Conservation (phyloP, 108 stramenopile genomes). For the Pseudonitzschia multiseries region DNA sequence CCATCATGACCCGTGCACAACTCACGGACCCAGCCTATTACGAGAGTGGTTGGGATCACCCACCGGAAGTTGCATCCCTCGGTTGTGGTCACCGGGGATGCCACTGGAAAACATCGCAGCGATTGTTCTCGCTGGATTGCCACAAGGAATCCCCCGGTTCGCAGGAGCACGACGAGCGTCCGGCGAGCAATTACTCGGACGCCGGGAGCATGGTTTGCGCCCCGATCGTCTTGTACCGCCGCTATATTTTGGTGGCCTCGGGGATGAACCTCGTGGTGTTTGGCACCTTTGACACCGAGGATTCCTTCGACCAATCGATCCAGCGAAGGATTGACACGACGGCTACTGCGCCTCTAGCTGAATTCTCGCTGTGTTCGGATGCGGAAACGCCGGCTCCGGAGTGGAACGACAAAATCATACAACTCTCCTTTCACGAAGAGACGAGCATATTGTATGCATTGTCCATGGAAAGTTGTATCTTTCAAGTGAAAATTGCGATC, state of each 20-base stretch:
- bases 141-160: background rate
- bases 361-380: background rate
- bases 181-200: too few species aligned
- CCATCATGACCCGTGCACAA: too few species aligned
- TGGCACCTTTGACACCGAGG: constrained; percentile 3
- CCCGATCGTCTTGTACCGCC: background rate
- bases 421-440: constrained; percentile 12
- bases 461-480: constrained; percentile 10
- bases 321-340: background rate
- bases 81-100: too few species aligned
- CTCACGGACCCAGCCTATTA: too few species aligned
- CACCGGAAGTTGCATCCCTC: too few species aligned
- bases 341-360: background rate
- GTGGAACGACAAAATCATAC: background rate
- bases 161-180: background rate
- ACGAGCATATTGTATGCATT: constrained; percentile 10
- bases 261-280: constrained; percentile 2
- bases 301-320: background rate
- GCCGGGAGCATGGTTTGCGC: constrained; percentile 3
- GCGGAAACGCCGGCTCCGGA: background rate
- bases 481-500: background rate
- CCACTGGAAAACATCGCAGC: too few species aligned
- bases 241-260: constrained; percentile 6
- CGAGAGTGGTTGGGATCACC: too few species aligned
- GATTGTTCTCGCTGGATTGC: too few species aligned